Conservation (phyloP, 176 grass and related monocot genomes). For the Bromus sterilis region DNA sequence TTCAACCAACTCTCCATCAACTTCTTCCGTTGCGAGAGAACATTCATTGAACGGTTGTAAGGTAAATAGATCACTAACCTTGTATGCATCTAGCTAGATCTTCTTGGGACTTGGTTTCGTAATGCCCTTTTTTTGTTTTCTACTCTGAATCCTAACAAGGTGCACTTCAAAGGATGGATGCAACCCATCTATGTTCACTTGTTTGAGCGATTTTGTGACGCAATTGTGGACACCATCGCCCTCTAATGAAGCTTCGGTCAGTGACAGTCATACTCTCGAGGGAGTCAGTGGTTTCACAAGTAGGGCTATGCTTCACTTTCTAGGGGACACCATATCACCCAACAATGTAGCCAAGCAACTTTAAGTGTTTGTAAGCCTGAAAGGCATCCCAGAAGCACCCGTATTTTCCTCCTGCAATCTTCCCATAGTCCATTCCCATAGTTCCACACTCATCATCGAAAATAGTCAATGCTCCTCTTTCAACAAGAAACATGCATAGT, state of each 20-base stretch:
- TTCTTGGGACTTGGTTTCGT: no score
- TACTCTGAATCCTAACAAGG: no score
- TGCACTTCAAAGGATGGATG: no score
- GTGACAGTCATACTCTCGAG: neutral
- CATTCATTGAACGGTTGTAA: no score
- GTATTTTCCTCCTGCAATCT: conserved; percentile 37
- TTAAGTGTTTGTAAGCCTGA: conserved; percentile 74
- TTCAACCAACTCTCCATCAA: no score
- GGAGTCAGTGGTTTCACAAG: neutral
- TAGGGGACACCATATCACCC: conserved; percentile 56
- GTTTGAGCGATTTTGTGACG: no score
- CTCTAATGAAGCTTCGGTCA: neutral
- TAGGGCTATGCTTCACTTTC: conserved; percentile 40
- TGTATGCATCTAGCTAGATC: no score
- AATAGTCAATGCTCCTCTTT: conserved; percentile 69
- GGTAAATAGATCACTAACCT: no score
- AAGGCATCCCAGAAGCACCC: conserved; percentile 52
- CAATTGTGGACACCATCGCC: neutral
- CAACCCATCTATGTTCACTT: no score
- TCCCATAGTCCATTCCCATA: conserved; percentile 39
- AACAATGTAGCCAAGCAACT: conserved; percentile 84
- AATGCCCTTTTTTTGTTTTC: no score
- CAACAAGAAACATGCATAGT: conserved; percentile 59
- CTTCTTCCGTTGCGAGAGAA: no score
- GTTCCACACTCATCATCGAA: conserved; percentile 27